Conservation (phyloP, 805 yeast species). For the Kodamaea nitidulidarum region DNA sequence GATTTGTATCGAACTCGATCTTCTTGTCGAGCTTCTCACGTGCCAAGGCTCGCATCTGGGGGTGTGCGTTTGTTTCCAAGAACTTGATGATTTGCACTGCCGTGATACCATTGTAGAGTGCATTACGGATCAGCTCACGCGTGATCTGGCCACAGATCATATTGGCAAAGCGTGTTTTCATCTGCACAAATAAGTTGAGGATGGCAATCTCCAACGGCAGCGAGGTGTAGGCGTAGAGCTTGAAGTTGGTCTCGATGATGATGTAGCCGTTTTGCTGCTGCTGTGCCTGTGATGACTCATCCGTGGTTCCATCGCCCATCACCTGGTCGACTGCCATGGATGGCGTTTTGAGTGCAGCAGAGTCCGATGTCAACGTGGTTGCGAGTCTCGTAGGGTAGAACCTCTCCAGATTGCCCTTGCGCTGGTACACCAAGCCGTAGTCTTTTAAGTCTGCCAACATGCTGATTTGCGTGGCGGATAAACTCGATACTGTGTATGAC, state of each 20-base stretch:
- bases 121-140: constrained; percentile 84
- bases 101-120: constrained; percentile 83
- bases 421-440: constrained; percentile 79
- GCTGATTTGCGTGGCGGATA: constrained; percentile 75
- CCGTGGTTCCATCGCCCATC: constrained; percentile 21
- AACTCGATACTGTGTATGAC: constrained; percentile 66
- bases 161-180: constrained; percentile 80
- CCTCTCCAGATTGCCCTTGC: constrained; percentile 49
- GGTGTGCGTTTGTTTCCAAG: constrained; percentile 87
- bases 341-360: constrained; percentile 66
- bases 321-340: constrained; percentile 73
- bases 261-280: constrained; percentile 53
- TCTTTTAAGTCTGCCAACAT: constrained; percentile 89
- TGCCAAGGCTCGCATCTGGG: constrained; percentile 76
- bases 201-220: constrained; percentile 95
- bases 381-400: constrained; percentile 92
- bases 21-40: constrained; percentile 66
- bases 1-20: constrained; percentile 55
- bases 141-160: constrained; percentile 93
- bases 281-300: constrained; percentile 16
- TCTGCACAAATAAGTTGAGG: constrained; percentile 78
- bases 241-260: constrained; percentile 90
- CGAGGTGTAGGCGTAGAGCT: constrained; percentile 86
- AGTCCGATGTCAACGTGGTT: constrained; percentile 83
- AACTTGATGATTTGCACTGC: constrained; percentile 92